These are phyloP conservation scores for Pleurotus cornucopiae DNA, from an alignment of 768 basidiomycete genomes.

Conservation along the genomic window DNA sequence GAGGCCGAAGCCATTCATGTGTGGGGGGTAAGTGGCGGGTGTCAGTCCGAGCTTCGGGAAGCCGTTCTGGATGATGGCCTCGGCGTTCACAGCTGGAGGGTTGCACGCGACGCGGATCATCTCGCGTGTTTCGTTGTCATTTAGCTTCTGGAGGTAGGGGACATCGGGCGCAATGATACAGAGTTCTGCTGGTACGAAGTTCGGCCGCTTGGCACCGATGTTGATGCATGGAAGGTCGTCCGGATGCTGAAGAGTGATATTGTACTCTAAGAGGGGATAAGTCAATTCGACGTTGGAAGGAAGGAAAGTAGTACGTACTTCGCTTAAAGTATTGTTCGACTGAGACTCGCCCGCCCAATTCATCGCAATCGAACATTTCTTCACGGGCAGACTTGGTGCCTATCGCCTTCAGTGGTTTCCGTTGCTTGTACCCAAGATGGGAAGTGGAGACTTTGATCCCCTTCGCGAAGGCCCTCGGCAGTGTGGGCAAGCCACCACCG, in stretches of 20 bases:
- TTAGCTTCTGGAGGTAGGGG: constrained; percentile 56
- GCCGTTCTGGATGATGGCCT: constrained; percentile 54
- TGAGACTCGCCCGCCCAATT: constrained; percentile 47
- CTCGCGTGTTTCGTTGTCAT: constrained; percentile 53
- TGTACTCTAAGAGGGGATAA: constrained; percentile 43
- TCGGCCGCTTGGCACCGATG: constrained; percentile 29
- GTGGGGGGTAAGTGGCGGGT: constrained; percentile 22
- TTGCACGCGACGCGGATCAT: constrained; percentile 74
- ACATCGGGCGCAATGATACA: constrained; percentile 61
- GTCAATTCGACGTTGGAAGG: background rate
- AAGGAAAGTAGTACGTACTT: constrained; percentile 38
- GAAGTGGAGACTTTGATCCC: constrained; percentile 54
- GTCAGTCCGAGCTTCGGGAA: constrained; percentile 49
- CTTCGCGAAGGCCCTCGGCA: constrained; percentile 44
- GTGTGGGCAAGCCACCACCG: constrained; percentile 36
- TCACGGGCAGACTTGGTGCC: constrained; percentile 31
- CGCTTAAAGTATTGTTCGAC: constrained; percentile 61
- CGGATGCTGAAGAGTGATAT: constrained; percentile 40
- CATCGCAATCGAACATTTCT: constrained; percentile 44
- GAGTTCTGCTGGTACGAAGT: constrained; percentile 63
- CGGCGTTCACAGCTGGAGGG: constrained; percentile 54
- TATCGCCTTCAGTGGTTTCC: constrained; percentile 42
- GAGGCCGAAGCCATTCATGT: constrained; percentile 55
- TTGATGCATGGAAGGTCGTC: constrained; percentile 50
- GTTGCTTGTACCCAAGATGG: constrained; percentile 50